phyloP scores from a whole-genome alignment of 768 basidiomycete genomes.

The Boletales sp. region DNA sequence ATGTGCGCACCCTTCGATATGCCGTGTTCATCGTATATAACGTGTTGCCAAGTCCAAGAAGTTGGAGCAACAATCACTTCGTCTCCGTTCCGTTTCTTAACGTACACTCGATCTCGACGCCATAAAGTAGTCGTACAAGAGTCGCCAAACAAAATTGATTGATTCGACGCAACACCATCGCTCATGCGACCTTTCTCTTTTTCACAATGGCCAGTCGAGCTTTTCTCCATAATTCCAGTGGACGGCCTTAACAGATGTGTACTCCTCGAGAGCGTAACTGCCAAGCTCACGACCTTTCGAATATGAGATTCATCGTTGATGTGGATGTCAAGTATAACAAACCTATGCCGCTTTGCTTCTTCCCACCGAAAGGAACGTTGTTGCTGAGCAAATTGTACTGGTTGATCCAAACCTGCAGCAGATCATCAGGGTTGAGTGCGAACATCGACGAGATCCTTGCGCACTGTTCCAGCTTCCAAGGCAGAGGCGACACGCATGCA shows the following conservation, averaged over 20 bases:
- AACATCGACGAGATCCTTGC: constrained; percentile 15
- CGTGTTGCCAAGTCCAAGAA: constrained; percentile 2
- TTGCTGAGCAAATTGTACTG: constrained; percentile 81
- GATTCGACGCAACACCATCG: background rate
- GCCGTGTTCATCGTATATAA: constrained; percentile 1
- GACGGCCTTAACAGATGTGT: constrained; percentile 76
- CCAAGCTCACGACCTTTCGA: constrained; percentile 82
- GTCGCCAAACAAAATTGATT: background rate
- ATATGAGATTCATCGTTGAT: constrained; percentile 7
- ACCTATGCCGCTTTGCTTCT: constrained; percentile 90
- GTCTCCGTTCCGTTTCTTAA: constrained; percentile 3
- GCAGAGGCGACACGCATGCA: constrained; percentile 86
- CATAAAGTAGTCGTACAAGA: background rate
- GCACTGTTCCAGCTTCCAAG: constrained; percentile 85
- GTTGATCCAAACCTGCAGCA: constrained; percentile 81
- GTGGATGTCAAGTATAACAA: background rate
- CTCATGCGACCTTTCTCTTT: background rate
- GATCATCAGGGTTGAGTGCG: constrained; percentile 4
- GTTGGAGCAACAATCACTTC: constrained; percentile 11
- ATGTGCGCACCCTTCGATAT: constrained; percentile 10
- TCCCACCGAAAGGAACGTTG: constrained; percentile 94
- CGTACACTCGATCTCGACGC: constrained; percentile 14
- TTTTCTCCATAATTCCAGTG: constrained; percentile 89
- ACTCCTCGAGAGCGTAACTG: constrained; percentile 79
- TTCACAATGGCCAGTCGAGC: constrained; percentile 70